Conservation (phyloP, 768 basidiomycete species). For the Auriscalpium orientale region DNA sequence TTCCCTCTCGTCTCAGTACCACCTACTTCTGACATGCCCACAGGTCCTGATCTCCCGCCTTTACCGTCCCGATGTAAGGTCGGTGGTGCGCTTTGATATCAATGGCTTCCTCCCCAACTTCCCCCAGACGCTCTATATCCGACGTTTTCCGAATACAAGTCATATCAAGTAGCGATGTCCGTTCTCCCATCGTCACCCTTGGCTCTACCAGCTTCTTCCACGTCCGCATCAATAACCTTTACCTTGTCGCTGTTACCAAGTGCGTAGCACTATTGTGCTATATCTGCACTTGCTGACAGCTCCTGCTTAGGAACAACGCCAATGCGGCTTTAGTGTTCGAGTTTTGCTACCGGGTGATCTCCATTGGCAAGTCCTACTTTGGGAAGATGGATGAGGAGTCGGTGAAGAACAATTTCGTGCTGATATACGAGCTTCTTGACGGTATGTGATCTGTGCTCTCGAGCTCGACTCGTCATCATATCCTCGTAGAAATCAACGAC, state of each 20-base stretch:
- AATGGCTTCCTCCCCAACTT: background rate
- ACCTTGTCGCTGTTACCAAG: slow-evolving; percentile 95
- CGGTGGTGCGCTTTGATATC: slow-evolving; percentile 5
- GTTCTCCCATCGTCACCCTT: slow-evolving; percentile 94
- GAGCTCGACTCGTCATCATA: background rate
- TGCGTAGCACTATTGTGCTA: slow-evolving; percentile 28
- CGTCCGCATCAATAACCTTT: slow-evolving; percentile 90
- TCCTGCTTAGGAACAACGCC: slow-evolving; percentile 69
- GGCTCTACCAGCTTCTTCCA: slow-evolving; percentile 99
- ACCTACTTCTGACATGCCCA: slow-evolving; percentile 5
- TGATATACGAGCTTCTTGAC: slow-evolving; percentile 97
- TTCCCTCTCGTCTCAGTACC: background rate
- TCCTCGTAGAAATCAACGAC: slow-evolving; percentile 79
- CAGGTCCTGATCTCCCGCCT: slow-evolving; percentile 94
- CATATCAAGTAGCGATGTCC: slow-evolving; percentile 93
- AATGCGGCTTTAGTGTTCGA: slow-evolving; percentile 98
- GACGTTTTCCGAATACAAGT: slow-evolving; percentile 99
- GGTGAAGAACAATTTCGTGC: slow-evolving; percentile 97
- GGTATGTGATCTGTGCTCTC: slow-evolving; percentile 41
- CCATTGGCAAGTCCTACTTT: slow-evolving; percentile 93
- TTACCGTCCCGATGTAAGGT: slow-evolving; percentile 98
- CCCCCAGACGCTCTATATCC: slow-evolving; percentile 81
- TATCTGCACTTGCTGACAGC: background rate
- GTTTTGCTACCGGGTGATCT: slow-evolving; percentile 93
- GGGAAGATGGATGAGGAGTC: slow-evolving; percentile 97